Evolutionary conservation across 192 early-diverging fungal genomes (phyloP).

Genomic region (Jimgerdemannia flammicorona): DNA sequence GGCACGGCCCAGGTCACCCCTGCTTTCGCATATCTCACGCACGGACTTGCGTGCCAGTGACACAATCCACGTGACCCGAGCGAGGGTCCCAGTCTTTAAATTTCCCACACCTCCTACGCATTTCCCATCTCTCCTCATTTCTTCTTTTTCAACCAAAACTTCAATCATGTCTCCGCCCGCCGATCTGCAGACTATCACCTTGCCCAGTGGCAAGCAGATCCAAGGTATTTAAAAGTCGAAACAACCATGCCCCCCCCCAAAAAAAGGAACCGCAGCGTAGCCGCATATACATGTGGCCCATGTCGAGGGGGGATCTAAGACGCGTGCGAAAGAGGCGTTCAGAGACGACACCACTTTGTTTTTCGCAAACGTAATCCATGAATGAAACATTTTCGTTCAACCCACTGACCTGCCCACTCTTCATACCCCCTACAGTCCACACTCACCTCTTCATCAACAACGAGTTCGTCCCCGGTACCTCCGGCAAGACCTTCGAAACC

Average conservation of each 20-base stretch:
- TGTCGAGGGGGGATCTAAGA: too few species aligned
- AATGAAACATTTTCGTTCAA: not conserved
- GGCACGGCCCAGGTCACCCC: too few species aligned
- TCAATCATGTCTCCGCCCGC: slow-evolving; percentile 3
- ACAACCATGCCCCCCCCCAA: not conserved
- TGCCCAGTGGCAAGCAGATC: slow-evolving; percentile 23
- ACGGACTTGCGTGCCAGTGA: too few species aligned
- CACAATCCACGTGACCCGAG: too few species aligned
- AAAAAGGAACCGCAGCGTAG: too few species aligned
- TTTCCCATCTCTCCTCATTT: not conserved
- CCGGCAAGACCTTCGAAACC: slow-evolving; percentile 31
- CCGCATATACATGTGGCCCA: too few species aligned
- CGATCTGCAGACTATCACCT: slow-evolving; percentile 28
- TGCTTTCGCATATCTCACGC: too few species aligned
- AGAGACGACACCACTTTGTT: too few species aligned
- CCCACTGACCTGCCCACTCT: not conserved
- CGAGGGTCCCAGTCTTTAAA: not conserved
- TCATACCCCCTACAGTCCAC: slow-evolving; percentile 17
- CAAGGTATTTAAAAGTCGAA: slow-evolving; percentile 12
- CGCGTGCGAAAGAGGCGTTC: too few species aligned
- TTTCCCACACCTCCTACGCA: not conserved
- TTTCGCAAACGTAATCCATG: not conserved
- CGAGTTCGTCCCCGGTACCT: slow-evolving; percentile 31
- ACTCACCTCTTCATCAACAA: slow-evolving; percentile 40
- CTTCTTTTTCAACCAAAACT: not conserved